Evolutionary conservation across 1,284 basidiomycete species (phyloP), one percentile per base, ranked within the genome.

Genomic region (Mycena sp.): DNA sequence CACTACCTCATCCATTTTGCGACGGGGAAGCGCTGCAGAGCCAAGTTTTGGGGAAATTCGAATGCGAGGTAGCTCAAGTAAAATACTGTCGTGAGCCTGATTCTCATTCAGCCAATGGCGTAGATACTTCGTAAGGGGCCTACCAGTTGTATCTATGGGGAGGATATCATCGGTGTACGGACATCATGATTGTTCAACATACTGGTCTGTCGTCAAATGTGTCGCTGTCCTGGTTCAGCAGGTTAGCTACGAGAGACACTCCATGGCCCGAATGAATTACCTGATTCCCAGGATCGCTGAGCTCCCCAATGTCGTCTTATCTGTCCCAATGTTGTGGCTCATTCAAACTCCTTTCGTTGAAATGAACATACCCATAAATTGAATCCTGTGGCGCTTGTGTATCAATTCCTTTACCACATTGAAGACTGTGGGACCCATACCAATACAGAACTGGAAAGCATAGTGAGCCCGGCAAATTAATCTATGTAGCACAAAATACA

Each of bases 1-100:
- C n/a, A 21, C 11, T 16, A 83, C 87, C 87, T 89, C 87, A 93
- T 89, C 90, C 90, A 93, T 78, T 92, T 93, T 38, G 88, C 92
- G 32, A 93, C 88, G 3, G 91, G 92, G 63, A 92, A 86, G 51
- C 83, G 82, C 67, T 94, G 92, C 7, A 94, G 80, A 12, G 90
- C 91, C 30, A 44, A 29, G n/a, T 61, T 61, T 32, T 61, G 58
- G 2, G 58, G 58, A 21, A 53, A 44, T 26, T 83, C 76, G 56
- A 83, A 84, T 2, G 65, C 74, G n/a, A 84, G 72, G 65, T 81
- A 92, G 70, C 87, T 88, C 44, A 91, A 74, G 76, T 91, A 92
- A 77, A 92, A 92, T 54, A 91, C 80, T 7, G 56, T 58, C 2
- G 44, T 45, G 29, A 50, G 45, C 56, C 53, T 38, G 50, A 12